Evolutionary conservation across 179 eudicot genomes (phyloP), one percentile per base, ranked within the genome.

Genomic region (Sideroxylon spinosum): DNA sequence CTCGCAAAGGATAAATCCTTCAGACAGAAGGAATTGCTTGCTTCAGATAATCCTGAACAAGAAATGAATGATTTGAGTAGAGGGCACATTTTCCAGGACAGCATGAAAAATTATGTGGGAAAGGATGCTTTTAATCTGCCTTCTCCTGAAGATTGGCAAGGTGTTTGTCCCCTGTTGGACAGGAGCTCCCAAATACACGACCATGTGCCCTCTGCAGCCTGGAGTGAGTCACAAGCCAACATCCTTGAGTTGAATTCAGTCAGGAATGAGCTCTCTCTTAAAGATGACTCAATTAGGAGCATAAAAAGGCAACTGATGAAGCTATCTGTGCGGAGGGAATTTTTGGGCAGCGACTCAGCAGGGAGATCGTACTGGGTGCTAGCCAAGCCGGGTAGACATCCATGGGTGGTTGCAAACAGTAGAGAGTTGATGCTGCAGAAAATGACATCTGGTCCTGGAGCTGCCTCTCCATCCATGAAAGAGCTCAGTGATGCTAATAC

Each of bases 311-410:
- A 87, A 80, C 86, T 91, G 68, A 63, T 88, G 81, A 89, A 90
- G 78, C 78, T 83, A 46, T 90, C 92, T 69, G 29, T 80, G 32
- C 81, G 93, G 73, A 87, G 84, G 88, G 92, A 89, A 23, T 87
- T 81, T 86, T 83, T 92, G 62, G 97, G 97, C 53, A 70, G 83
- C 17, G 97, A 92, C 83, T 85, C 89, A 63, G 79, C 59, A 61
- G 91, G 92, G 26, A 80, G 89, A 71, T 81, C 84, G 75, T 92
- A 89, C 78, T 92, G 97, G 97, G 81, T 81, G 37, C 82, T 86
- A 29, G 79, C 86, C 74, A 80, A 82, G 62, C 82, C 79, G 26
- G 87, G 85, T 80, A 80, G 61, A 63, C 80, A 64, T 81, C 86
- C 89, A 10, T 84, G 82, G 75, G 78, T 87, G 67, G 79, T 91